These are phyloP conservation scores for Neohortaea acidophila DNA, from an alignment of 495 filamentous ascomycete species.

Conservation along the genomic window DNA sequence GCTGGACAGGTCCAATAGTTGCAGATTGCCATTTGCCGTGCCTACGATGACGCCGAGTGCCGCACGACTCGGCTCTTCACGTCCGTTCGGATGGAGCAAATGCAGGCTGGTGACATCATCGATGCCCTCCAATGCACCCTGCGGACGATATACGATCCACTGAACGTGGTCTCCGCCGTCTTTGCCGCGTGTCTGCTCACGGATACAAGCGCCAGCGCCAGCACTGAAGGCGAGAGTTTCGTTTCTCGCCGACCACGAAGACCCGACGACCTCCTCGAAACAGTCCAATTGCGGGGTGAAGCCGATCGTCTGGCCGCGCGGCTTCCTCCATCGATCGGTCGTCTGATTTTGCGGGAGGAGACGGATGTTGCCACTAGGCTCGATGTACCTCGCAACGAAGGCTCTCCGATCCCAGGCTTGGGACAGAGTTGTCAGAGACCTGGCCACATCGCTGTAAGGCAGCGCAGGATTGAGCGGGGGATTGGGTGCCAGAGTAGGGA, in stretches of 20 bases:
- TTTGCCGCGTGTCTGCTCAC: constrained; percentile 23
- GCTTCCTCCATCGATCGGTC: constrained; percentile 20
- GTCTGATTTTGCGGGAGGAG: constrained; percentile 16
- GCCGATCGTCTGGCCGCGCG: constrained; percentile 44
- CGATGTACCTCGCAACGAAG: constrained; percentile 39
- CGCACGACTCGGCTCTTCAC: constrained; percentile 11
- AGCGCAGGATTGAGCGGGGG: neutral
- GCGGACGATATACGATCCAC: constrained; percentile 40
- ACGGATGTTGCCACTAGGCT: constrained; percentile 25
- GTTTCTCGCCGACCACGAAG: constrained; percentile 36
- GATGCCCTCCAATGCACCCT: constrained; percentile 37
- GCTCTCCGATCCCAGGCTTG: constrained; percentile 45
- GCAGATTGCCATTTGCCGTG: constrained; percentile 32
- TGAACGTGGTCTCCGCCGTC: constrained; percentile 10
- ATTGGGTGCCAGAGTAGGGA: constrained; percentile 29
- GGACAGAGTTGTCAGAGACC: constrained; percentile 42
- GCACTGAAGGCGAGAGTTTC: constrained; percentile 49
- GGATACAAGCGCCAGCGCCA: constrained; percentile 40
- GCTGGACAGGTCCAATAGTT: constrained; percentile 20
- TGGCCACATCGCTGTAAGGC: constrained; percentile 36
- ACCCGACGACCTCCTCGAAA: constrained; percentile 38
- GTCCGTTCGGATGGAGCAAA: constrained; percentile 33
- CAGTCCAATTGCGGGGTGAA: constrained; percentile 48
- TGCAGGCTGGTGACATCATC: constrained; percentile 50
- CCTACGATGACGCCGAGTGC: constrained; percentile 25